Base-by-base conservation (phyloP, 345 rosid genomes). In the Mercurialis annua region DNA sequence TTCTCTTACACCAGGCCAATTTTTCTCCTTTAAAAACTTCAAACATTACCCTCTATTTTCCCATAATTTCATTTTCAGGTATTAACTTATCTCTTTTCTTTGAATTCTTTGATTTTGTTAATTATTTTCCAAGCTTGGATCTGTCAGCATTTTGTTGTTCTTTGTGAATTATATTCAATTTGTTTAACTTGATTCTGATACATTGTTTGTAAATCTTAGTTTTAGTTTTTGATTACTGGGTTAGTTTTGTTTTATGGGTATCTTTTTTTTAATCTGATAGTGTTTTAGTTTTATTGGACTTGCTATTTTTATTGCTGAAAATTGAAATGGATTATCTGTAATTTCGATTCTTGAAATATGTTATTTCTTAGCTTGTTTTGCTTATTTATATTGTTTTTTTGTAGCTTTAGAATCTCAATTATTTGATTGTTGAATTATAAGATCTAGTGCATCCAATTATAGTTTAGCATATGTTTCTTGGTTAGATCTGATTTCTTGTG, bases 401-500 rank as follows among this genome's bases (percentile, higher is more conserved):
- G 38, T 33, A 34, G n/a, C 42, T 24, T 53, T 24, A 15, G 58
- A 21, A 10, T 38, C 6, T 46, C 14, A 2, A 57, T 57, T 57
- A 14, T 56, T 57, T 57, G 42, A n/a, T 57, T 57, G 62, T 3
- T 33, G 7, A 18, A 23, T 49, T 42, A 10, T 23, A 60, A 60
- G 50, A 62, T 62, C 66, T 51, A 56, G 42, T n/a, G n/a, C n/a
- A n/a, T n/a, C n/a, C 62, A 26, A 21, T 44, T 53, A 29, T 36
- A 21, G 50, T 57, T 16, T 59, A 20, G n/a, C 30, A 15, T 49
- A 8, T 50, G 38, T 38, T 44, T 62, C 30, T 52, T 36, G n/a
- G n/a, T 61, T 43, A 26, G 78, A 64, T 74, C 43, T 21, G 51
- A 33, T 66, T 44, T 23, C n/a, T 58, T 20, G 18, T 26, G 62